Conservation (phyloP, 2,329 filamentous ascomycete genomes). For the Pestalotiopsis sp. region DNA sequence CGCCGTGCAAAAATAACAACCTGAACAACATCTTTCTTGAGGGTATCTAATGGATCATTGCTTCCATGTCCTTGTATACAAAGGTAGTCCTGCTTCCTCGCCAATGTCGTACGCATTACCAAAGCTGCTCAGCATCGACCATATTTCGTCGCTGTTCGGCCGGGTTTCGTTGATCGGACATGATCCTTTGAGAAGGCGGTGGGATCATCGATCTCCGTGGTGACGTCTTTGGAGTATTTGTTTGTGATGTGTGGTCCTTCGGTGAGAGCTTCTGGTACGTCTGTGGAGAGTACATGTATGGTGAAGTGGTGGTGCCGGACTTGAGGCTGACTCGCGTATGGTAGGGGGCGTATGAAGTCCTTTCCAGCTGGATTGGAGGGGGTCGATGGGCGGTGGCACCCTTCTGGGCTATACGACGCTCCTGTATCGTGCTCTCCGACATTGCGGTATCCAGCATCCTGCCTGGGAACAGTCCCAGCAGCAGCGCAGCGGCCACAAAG, state of each 20-base stretch:
- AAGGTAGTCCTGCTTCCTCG: not conserved
- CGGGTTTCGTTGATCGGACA: constrained; percentile 28
- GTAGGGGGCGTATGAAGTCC: constrained; percentile 17
- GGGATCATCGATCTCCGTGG: not conserved
- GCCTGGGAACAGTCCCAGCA: constrained; percentile 27
- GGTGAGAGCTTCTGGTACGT: not conserved
- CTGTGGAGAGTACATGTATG: constrained; percentile 10
- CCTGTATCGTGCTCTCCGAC: constrained; percentile 16
- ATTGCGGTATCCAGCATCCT: constrained; percentile 23
- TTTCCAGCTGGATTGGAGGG: constrained; percentile 19
- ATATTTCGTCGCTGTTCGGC: constrained; percentile 23
- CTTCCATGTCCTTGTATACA: not conserved
- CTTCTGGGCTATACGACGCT: constrained; percentile 15
- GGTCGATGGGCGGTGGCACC: constrained; percentile 16
- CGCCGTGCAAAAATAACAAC: not conserved
- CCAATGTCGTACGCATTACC: constrained; percentile 21
- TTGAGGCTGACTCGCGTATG: constrained; percentile 21
- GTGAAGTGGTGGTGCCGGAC: constrained; percentile 15
- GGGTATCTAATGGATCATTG: not conserved
- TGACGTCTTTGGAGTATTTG: constrained; percentile 6
- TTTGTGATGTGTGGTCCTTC: not conserved
- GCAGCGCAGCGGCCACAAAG: constrained; percentile 20
- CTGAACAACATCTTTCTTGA: not conserved
- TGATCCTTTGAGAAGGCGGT: constrained; percentile 16
- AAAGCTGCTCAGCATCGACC: constrained; percentile 31